Evolutionary conservation across 805 yeast genomes (phyloP).

Genomic region (Citeromyces matritensis): DNA sequence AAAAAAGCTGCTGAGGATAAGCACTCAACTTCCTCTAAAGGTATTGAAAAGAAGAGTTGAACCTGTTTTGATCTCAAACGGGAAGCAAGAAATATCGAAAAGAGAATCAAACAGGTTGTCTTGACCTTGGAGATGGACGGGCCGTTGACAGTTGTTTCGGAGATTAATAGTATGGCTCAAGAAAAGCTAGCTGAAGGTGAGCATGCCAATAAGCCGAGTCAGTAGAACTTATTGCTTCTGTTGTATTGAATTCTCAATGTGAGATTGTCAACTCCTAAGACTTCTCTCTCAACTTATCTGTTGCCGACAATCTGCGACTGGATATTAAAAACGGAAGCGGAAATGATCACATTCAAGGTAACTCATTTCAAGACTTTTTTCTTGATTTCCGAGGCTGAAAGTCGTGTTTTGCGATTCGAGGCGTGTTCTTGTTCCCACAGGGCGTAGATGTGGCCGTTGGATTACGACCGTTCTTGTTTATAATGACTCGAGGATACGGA

Average conservation of each 20-base stretch:
- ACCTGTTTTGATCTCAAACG: too few species aligned
- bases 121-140: background rate
- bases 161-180: background rate
- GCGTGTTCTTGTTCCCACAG: constrained; percentile 52
- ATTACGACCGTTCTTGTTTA: constrained; percentile 64
- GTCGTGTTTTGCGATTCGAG: constrained; percentile 68
- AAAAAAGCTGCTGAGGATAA: background rate
- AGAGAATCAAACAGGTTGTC: constrained; percentile 3
- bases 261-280: constrained; percentile 70
- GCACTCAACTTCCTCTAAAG: background rate
- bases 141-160: background rate
- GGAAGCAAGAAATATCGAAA: constrained; percentile 1
- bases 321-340: constrained; percentile 78
- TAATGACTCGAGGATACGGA: constrained; percentile 55
- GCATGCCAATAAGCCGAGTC: constrained; percentile 24
- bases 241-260: constrained; percentile 73
- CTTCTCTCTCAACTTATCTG: constrained; percentile 26
- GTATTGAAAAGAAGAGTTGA: too few species aligned
- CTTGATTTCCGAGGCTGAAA: background rate
- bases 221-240: constrained; percentile 68
- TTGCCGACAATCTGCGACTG: constrained; percentile 26
- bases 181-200: background rate
- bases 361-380: constrained; percentile 30
- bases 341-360: constrained; percentile 69
- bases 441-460: too few species aligned